phyloP scores from a whole-genome alignment of 2,329 filamentous ascomycete species.

The Scolecobasidium constrictum region DNA sequence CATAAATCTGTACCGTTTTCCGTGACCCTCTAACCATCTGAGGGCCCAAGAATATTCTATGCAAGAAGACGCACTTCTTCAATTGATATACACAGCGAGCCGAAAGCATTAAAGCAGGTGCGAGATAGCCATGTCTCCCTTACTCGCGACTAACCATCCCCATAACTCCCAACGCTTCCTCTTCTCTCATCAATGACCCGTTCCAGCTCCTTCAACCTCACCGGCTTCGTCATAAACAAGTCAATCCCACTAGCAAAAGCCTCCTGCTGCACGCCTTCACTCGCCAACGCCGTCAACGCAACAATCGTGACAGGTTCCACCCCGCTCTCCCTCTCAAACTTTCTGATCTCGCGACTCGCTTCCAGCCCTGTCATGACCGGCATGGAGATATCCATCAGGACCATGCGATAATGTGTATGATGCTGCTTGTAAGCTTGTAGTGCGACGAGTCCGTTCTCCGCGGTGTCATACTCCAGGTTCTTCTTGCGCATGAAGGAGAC shows the following conservation, averaged over 20 bases:
- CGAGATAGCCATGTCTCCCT: no score
- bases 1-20: no score
- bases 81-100: no score
- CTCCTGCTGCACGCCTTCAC: conserved; percentile 17
- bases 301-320: conserved; percentile 16
- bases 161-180: no score
- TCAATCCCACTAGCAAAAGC: conserved; percentile 21
- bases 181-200: conserved; percentile 7
- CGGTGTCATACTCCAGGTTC: conserved; percentile 19
- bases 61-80: no score
- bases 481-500: conserved; percentile 24
- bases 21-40: no score
- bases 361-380: conserved; percentile 29
- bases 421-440: conserved; percentile 14
- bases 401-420: neutral
- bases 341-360: conserved; percentile 25
- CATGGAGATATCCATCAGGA: conserved; percentile 24
- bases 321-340: conserved; percentile 19
- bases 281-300: conserved; percentile 21
- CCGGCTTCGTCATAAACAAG: conserved; percentile 22
- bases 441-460: conserved; percentile 25
- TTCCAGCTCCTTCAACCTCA: conserved; percentile 19
- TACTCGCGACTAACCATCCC: no score
- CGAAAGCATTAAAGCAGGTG: no score
- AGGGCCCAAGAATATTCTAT: no score